phyloP scores from a whole-genome alignment of 805 yeast genomes.

The Ogataea thermomethanolica region DNA sequence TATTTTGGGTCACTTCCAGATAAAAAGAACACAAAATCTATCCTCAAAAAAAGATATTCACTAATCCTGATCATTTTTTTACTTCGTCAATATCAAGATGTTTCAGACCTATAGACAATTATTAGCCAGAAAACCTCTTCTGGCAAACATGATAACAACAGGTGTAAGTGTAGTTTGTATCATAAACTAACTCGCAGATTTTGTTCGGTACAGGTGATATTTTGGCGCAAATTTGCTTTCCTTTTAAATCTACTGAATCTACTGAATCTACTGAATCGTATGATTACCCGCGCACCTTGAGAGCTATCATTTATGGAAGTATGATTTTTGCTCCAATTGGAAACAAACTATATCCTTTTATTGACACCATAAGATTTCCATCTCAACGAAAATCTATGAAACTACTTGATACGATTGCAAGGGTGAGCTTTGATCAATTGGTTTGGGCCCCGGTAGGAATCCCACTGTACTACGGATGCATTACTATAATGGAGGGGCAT shows the following conservation, averaged over 20 bases:
- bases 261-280: conserved; percentile 23
- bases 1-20: too few relatives aligned
- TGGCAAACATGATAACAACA: conserved; percentile 45
- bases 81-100: not conserved
- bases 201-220: conserved; percentile 71
- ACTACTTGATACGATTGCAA: conserved; percentile 35
- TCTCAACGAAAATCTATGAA: conserved; percentile 7
- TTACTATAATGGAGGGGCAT: conserved; percentile 64
- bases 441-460: conserved; percentile 76
- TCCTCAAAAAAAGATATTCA: too few relatives aligned
- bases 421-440: conserved; percentile 70
- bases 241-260: conserved; percentile 23
- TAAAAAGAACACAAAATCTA: too few relatives aligned
- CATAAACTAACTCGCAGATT: conserved; percentile 4
- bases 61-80: too few relatives aligned
- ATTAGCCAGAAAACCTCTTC: not conserved
- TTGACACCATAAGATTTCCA: conserved; percentile 43
- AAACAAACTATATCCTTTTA: conserved; percentile 60
- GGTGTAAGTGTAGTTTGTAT: conserved; percentile 31
- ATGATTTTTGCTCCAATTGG: conserved; percentile 74
- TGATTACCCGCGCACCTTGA: conserved; percentile 52
- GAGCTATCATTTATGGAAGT: conserved; percentile 72
- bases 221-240: conserved; percentile 60
- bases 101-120: not conserved
- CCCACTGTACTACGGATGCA: conserved; percentile 64